Evolutionary conservation across 768 basidiomycete genomes (phyloP).

Genomic region (Lentinus brumalis): DNA sequence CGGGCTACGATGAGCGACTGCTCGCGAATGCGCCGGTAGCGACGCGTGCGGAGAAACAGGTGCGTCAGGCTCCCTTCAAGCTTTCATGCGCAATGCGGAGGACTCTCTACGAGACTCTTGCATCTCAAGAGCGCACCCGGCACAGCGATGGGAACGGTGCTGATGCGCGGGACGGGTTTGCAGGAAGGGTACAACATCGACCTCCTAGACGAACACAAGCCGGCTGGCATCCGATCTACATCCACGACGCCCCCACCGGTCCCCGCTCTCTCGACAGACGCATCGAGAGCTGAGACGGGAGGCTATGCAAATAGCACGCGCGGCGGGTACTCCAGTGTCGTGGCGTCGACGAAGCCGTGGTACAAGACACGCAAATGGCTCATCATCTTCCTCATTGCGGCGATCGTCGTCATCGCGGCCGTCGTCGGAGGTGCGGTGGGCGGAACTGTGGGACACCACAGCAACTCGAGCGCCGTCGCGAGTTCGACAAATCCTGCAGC

Average conservation of each 20-base stretch:
- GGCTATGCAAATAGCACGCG: constrained; percentile 19
- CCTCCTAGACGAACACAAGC: constrained; percentile 31
- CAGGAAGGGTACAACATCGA: constrained; percentile 60
- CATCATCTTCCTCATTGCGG: constrained; percentile 38
- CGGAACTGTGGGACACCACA: constrained; percentile 41
- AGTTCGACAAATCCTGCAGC: neutral
- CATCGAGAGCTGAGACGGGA: constrained; percentile 22
- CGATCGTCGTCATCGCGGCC: constrained; percentile 48
- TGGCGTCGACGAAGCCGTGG: constrained; percentile 36
- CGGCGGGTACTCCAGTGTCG: constrained; percentile 1
- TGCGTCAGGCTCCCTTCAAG: constrained; percentile 8
- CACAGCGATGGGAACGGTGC: neutral
- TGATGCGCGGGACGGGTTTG: neutral
- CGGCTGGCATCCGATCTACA: constrained; percentile 22
- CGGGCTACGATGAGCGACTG: constrained; percentile 33
- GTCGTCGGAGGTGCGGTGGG: constrained; percentile 63
- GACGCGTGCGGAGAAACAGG: constrained; percentile 35
- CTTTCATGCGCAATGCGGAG: neutral
- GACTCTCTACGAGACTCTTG: neutral
- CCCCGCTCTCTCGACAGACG: constrained; percentile 24
- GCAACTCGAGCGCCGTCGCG: neutral
- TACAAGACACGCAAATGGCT: constrained; percentile 51
- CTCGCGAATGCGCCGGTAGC: constrained; percentile 32
- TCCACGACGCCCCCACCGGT: constrained; percentile 18
- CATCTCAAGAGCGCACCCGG: neutral